phyloP scores from a whole-genome alignment of 768 basidiomycete genomes.

The Kwoniella newhampshirensis region DNA sequence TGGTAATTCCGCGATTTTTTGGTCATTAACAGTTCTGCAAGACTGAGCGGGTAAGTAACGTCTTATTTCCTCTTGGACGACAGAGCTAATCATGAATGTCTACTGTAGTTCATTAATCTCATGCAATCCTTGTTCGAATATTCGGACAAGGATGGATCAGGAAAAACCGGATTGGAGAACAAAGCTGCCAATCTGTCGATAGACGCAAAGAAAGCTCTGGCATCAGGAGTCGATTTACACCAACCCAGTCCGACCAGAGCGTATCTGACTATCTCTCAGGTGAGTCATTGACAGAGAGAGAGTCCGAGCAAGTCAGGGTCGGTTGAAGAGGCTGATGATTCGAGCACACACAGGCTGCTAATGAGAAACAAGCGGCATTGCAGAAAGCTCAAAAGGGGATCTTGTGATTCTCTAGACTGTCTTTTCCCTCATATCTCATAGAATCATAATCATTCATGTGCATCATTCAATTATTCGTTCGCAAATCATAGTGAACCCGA shows the following conservation, averaged over 20 bases:
- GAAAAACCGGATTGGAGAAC: conserved; percentile 11
- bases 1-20: not conserved
- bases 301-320: not conserved
- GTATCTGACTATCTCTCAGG: conserved; percentile 54
- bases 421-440: no score
- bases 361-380: conserved; percentile 47
- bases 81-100: not conserved
- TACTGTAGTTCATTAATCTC: conserved; percentile 43
- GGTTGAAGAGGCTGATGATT: not conserved
- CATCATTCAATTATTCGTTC: no score
- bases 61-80: not conserved
- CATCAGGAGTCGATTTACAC: conserved; percentile 18
- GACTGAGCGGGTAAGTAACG: conserved; percentile 46
- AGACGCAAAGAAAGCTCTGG: conserved; percentile 19
- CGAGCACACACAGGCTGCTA: conserved; percentile 37
- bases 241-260: conserved; percentile 41
- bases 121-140: conserved; percentile 45
- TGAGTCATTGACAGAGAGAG: conserved; percentile 14
- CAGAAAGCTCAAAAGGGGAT: conserved; percentile 7
- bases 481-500: no score
- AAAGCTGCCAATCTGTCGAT: conserved; percentile 21
- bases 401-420: not conserved
- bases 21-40: conserved; percentile 45
- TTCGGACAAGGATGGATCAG: conserved; percentile 27
- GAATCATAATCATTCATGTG: no score